Evolutionary conservation across 441 rosid species (phyloP).

Genomic region (Populus trichocarpa): DNA sequence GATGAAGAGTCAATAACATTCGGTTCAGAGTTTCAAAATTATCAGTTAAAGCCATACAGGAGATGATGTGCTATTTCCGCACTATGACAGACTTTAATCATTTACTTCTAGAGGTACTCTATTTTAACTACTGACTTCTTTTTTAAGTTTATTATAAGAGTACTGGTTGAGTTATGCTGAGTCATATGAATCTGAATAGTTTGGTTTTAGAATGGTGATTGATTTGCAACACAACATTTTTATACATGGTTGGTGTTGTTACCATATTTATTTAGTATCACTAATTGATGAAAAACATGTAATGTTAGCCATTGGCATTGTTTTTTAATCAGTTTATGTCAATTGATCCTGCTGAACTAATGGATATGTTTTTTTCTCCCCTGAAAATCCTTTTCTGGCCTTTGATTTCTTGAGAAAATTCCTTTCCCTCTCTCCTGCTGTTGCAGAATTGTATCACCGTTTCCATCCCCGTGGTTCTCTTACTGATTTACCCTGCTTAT

Average conservation of each 20-base stretch:
- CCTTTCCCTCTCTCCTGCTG: background rate
- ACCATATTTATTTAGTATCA: background rate
- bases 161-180: background rate
- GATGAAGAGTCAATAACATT: slow-evolving; percentile 74
- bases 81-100: background rate
- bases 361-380: background rate
- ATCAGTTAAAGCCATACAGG: slow-evolving; percentile 69
- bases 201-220: background rate
- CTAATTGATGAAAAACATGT: background rate
- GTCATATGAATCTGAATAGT: background rate
- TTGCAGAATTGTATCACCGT: background rate
- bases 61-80: slow-evolving; percentile 38
- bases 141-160: background rate
- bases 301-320: background rate
- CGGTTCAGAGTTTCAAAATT: slow-evolving; percentile 67
- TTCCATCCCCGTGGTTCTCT: background rate
- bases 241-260: background rate
- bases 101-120: background rate
- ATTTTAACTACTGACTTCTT: background rate
- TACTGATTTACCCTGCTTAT: background rate
- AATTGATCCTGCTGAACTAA: background rate
- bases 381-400: background rate
- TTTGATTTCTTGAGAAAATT: background rate
- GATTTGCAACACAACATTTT: background rate
- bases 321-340: background rate